A percentile compares a stretch with the other conserved stretches of the same genome.
Evolutionary conservation across 1,284 basidiomycete genomes (phyloP).

Genomic region (Moesziomyces sp.): DNA sequence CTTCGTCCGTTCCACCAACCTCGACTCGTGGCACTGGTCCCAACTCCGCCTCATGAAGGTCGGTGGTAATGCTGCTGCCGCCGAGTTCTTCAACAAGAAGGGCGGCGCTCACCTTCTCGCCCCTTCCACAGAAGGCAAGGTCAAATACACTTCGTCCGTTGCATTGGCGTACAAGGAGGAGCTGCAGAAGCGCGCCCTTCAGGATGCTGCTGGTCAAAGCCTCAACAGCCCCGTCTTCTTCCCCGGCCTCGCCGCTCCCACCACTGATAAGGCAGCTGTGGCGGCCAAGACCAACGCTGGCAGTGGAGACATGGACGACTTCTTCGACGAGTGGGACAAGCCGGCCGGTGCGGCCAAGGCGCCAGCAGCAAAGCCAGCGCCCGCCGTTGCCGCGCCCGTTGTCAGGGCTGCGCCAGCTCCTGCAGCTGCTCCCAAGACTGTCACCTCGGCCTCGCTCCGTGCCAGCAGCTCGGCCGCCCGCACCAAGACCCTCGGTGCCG

Average conservation of each 20-base stretch:
- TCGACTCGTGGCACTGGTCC: conserved; percentile 90
- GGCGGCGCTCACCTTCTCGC: conserved; percentile 79
- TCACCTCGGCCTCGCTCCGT: conserved; percentile 57
- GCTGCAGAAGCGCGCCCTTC: conserved; percentile 81
- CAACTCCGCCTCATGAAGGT: conserved; percentile 97
- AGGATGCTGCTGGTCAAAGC: conserved; percentile 73
- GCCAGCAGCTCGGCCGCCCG: conserved; percentile 43
- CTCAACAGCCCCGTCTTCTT: conserved; percentile 60
- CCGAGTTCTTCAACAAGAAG: conserved; percentile 89
- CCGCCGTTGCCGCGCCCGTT: conserved; percentile 28
- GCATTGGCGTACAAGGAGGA: conserved; percentile 94
- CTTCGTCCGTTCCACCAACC: conserved; percentile 96
- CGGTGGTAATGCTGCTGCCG: conserved; percentile 89
- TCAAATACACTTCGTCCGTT: conserved; percentile 85
- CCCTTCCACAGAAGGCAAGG: conserved; percentile 80
- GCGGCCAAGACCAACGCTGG: conserved; percentile 65
- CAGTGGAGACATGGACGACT: conserved; percentile 80
- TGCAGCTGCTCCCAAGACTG: conserved; percentile 50
- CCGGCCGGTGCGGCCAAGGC: conserved; percentile 69
- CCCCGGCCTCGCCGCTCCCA: conserved; percentile 69
- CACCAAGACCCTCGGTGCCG: conserved; percentile 36
- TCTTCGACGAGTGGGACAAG: conserved; percentile 96
- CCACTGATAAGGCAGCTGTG: conserved; percentile 65
- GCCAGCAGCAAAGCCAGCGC: conserved; percentile 34
- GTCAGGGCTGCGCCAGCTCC: conserved; percentile 15